Percentiles rank a stretch among this genome's conserved stretches.
These are phyloP conservation scores for Pichia sp. DNA, from an alignment of 1,139 yeast genomes.

Conservation along the genomic window DNA sequence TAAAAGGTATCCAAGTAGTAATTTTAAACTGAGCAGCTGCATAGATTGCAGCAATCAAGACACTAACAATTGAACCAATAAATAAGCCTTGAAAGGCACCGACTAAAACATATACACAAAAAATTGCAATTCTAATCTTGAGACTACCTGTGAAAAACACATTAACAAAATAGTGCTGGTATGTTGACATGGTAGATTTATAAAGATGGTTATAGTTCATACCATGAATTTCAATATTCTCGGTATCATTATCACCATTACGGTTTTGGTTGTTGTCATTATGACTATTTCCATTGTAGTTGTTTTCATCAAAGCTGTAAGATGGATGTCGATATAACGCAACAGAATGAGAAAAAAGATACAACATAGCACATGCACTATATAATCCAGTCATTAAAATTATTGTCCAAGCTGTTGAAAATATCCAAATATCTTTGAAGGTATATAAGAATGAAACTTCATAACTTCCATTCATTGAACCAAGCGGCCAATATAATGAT, in stretches of 20 bases:
- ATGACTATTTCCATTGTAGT: conserved; percentile 6
- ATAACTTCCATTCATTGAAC: conserved; percentile 37
- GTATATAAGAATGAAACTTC: conserved; percentile 58
- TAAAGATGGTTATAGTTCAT: conserved; percentile 3
- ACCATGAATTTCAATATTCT: conserved; percentile 2
- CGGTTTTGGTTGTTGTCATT: conserved; percentile 15
- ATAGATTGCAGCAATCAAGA: conserved; percentile 61
- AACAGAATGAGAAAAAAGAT: conserved; percentile 44
- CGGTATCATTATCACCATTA: not conserved
- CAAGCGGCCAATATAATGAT: conserved; percentile 67
- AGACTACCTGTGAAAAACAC: conserved; percentile 9
- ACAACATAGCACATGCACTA: conserved; percentile 56
- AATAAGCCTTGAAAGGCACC: conserved; percentile 63
- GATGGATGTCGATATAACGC: conserved; percentile 6
- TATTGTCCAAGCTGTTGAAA: conserved; percentile 76
- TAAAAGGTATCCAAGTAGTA: conserved; percentile 92
- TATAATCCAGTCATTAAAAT: conserved; percentile 62
- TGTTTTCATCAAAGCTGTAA: not conserved
- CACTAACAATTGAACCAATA: conserved; percentile 71
- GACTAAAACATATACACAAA: conserved; percentile 39
- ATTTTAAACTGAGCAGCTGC: conserved; percentile 70
- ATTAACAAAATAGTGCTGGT: conserved; percentile 8
- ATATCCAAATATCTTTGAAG: conserved; percentile 72
- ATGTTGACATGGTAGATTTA: conserved; percentile 4
- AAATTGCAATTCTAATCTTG: conserved; percentile 20